These are phyloP conservation scores for Crithidia mellificae DNA, from an alignment of 208 protist genomes.

Conservation along the genomic window DNA sequence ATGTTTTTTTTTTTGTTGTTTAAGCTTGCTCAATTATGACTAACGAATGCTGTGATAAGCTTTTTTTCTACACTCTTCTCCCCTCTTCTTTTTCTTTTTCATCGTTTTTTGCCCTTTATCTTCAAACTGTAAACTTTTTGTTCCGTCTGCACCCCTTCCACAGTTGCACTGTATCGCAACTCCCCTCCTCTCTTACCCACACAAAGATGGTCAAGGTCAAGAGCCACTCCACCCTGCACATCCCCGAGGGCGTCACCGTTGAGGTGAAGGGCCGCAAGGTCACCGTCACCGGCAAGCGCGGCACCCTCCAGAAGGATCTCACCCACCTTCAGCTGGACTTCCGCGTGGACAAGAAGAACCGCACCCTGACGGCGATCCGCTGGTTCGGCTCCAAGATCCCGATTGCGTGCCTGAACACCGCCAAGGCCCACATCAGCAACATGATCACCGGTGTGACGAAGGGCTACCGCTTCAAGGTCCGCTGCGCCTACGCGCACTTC, in stretches of 20 bases:
- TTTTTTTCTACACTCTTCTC: too few relatives aligned
- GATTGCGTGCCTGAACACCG: constrained; percentile 95
- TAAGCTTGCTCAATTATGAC: too few relatives aligned
- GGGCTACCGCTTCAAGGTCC: constrained; percentile 99
- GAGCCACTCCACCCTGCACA: constrained; percentile 56
- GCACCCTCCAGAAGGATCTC: constrained; percentile 94
- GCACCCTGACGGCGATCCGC: constrained; percentile 83
- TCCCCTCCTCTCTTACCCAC: not conserved
- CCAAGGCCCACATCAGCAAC: constrained; percentile 97
- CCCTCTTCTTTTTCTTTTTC: too few relatives aligned
- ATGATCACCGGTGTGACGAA: constrained; percentile 99
- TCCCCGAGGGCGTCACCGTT: constrained; percentile 73
- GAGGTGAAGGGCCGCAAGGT: constrained; percentile 73
- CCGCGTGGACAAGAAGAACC: constrained; percentile 58
- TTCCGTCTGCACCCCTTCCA: too few relatives aligned
- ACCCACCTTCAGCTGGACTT: constrained; percentile 93
- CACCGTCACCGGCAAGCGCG: constrained; percentile 96
- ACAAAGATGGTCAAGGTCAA: constrained; percentile 88
- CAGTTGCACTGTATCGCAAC: constrained; percentile 19
- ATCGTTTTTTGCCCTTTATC: not conserved
- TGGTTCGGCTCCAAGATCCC: constrained; percentile 97
- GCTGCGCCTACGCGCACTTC: constrained; percentile 99
- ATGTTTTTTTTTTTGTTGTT: too few relatives aligned
- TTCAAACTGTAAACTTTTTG: not conserved
- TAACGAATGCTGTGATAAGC: too few relatives aligned